Percentiles rank a stretch among this genome's conserved stretches.
phyloP scores from a whole-genome alignment of 768 basidiomycete genomes.

The Boletus vinaceobasis region DNA sequence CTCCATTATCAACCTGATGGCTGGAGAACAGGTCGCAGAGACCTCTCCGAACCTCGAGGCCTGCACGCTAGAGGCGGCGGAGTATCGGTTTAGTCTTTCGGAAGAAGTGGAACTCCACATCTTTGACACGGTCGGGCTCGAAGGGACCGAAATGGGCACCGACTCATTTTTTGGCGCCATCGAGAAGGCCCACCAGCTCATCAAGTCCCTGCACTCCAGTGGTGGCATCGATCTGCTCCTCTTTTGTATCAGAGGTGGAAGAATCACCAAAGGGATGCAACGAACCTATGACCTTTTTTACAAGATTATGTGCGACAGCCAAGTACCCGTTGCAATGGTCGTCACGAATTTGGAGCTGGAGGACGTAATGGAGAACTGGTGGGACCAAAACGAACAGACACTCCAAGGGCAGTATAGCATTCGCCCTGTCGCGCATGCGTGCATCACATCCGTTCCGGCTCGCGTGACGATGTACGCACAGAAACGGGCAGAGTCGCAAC shows the following conservation, averaged over 20 bases:
- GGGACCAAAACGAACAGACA: conserved; percentile 2
- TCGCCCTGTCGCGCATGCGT: conserved; percentile 4
- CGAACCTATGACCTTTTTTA: conserved; percentile 12
- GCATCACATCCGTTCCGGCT: conserved; percentile 6
- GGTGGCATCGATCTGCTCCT: conserved; percentile 17
- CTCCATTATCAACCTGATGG: conserved; percentile 10
- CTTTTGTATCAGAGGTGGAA: conserved; percentile 7
- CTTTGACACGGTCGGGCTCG: conserved; percentile 10
- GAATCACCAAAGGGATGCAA: conserved; percentile 7
- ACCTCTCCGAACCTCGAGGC: background rate
- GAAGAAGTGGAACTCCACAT: background rate
- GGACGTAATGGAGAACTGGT: conserved; percentile 16
- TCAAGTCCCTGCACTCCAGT: background rate
- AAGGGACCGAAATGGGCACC: conserved; percentile 7
- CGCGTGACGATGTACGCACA: background rate
- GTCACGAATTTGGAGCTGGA: conserved; percentile 10
- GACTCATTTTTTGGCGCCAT: conserved; percentile 5
- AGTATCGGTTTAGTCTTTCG: background rate
- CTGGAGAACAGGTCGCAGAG: background rate
- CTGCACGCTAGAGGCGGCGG: background rate
- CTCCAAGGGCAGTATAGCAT: background rate
- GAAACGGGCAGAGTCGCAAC: conserved; percentile 4
- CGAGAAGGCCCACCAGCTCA: conserved; percentile 8
- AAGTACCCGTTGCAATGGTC: conserved; percentile 11
- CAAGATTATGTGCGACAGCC: conserved; percentile 9